Conservation (phyloP, 345 rosid genomes). For the Salix suchowensis region DNA sequence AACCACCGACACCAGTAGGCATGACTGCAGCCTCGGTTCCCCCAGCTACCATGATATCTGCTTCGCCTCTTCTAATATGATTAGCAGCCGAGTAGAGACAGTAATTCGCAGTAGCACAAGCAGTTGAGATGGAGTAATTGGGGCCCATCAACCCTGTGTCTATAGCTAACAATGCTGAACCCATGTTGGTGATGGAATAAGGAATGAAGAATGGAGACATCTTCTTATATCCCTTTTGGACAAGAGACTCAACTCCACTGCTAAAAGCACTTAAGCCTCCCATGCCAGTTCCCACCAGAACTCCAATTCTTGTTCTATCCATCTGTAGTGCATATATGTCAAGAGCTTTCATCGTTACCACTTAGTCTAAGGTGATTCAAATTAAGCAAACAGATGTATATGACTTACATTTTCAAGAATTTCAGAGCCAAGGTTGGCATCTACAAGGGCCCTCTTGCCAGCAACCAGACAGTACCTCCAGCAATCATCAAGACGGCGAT, state of each 20-base stretch:
- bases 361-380: not conserved
- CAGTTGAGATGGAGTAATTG: slow-evolving; percentile 61
- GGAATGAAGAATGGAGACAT: slow-evolving; percentile 62
- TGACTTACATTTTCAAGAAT: slow-evolving; percentile 44
- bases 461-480: slow-evolving; percentile 72
- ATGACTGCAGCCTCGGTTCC: slow-evolving; percentile 60
- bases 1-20: slow-evolving; percentile 51
- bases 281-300: slow-evolving; percentile 65
- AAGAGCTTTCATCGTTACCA: not conserved
- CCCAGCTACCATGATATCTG: slow-evolving; percentile 57
- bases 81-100: slow-evolving; percentile 58
- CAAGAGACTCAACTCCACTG: slow-evolving; percentile 47
- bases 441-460: slow-evolving; percentile 51
- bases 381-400: not conserved
- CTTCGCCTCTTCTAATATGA: slow-evolving; percentile 65
- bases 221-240: slow-evolving; percentile 53
- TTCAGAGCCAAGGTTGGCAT: slow-evolving; percentile 46
- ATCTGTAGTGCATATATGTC: slow-evolving; percentile 28
- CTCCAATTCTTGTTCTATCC: slow-evolving; percentile 56
- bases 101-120: slow-evolving; percentile 62
- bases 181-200: slow-evolving; percentile 59
- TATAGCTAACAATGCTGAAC: slow-evolving; percentile 60
- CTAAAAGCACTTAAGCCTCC: slow-evolving; percentile 57
- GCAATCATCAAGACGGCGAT: slow-evolving; percentile 62
- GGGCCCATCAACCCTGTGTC: slow-evolving; percentile 68